These are phyloP conservation scores for Sporisorium iseilematis-ciliati DNA, from an alignment of 1,284 basidiomycete species.

Conservation along the genomic window DNA sequence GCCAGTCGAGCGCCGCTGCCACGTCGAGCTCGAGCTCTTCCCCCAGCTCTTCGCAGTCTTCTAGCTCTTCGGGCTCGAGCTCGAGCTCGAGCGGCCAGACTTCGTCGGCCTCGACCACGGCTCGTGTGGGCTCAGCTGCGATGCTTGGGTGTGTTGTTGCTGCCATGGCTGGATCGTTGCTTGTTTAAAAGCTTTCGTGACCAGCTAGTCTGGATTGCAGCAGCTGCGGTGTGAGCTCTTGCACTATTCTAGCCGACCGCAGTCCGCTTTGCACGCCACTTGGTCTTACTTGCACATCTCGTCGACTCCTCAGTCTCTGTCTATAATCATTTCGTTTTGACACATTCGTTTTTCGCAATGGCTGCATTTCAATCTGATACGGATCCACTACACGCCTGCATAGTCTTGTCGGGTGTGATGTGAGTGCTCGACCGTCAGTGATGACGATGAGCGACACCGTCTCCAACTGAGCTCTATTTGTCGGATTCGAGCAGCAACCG, in stretches of 20 bases:
- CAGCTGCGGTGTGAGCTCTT: neutral
- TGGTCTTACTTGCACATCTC: neutral
- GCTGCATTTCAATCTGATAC: conserved; percentile 8
- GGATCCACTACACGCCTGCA: neutral
- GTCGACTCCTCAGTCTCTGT: conserved; percentile 1
- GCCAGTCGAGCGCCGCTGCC: conserved; percentile 7
- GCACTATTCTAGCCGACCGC: neutral
- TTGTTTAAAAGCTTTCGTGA: conserved; percentile 18
- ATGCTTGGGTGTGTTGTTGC: conserved; percentile 40
- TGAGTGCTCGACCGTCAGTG: neutral
- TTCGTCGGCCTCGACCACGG: conserved; percentile 27
- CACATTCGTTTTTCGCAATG: conserved; percentile 8
- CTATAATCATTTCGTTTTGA: conserved; percentile 1
- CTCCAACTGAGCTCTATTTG: neutral
- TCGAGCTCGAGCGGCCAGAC: conserved; percentile 25
- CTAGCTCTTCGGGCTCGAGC: conserved; percentile 12
- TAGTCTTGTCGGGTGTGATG: neutral
- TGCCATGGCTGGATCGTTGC: conserved; percentile 32
- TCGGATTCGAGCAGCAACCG: neutral
- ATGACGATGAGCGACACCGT: too few species aligned
- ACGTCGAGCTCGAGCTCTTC: conserved; percentile 18
- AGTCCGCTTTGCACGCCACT: too few species aligned
- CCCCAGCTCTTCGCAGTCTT: conserved; percentile 20
- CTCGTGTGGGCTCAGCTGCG: conserved; percentile 31
- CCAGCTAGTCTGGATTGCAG: too few species aligned